Base-by-base conservation (phyloP, 306 rosid species). In the Prunus dulcis region DNA sequence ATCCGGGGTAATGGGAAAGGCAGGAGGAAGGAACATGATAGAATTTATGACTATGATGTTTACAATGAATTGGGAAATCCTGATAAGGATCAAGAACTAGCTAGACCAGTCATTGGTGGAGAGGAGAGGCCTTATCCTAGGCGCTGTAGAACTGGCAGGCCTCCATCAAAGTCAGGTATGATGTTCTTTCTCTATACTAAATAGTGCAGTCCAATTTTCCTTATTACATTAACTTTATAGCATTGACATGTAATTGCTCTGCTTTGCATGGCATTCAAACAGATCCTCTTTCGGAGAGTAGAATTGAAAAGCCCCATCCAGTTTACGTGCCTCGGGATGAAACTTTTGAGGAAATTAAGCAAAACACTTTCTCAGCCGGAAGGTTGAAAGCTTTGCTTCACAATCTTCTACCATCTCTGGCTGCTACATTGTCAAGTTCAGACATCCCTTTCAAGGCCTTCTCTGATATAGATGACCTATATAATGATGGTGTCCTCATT, bases 221-320 rank as follows among this genome's bases (percentile, higher is more conserved):
- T 10, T 13, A 34, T 64, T 64, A 9, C 20, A 58, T n/a, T 56
- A 22, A 10, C 30, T 56, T 46, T 67, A 60, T 55, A 56, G 50
- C 53, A 67, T 51, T 67, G 12, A 32, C 69, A 3, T 78, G 78
- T 82, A 46, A 84, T 64, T 49, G 78, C 13, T 10, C 61, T 78
- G 70, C 56, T 30, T 52, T 76, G 32, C 61, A 73, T 76, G 85
- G 64, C 23, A 60, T 69, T 78, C 28, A 53, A 83, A 84, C 67
- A 95, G 98, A 92, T 89, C 88, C 86, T 32, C 80, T 61, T 46
- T 64, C 79, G 41, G 98, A 95, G 90, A 90, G 83, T 57, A 90
- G 98, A 87, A 82, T 95, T 25, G 97, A 95, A 46, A 95, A 95
- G 91, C 98, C 98, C 25, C 91, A 88, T 74, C 97, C 98, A n/a